Conservation (phyloP, 2,329 filamentous ascomycete genomes). For the Whalleya microplaca region DNA sequence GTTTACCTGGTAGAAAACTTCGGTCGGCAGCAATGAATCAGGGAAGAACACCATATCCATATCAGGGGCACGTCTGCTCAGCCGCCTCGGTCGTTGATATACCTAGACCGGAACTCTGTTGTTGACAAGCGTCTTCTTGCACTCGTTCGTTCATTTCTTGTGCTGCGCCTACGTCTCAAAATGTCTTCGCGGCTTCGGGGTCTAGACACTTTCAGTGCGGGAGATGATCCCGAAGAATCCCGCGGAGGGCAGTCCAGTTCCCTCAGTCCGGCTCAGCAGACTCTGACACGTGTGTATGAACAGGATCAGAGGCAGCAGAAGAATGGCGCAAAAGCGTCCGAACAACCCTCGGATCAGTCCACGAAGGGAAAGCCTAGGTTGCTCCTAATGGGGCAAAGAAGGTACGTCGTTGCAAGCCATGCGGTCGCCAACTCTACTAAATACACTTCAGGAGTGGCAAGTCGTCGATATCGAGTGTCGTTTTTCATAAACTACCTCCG, state of each 20-base stretch:
- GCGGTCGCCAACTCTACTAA: conserved; percentile 17
- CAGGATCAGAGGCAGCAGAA: conserved; percentile 61
- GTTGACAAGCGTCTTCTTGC: conserved; percentile 24
- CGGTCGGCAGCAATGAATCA: conserved; percentile 27
- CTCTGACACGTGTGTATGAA: conserved; percentile 63
- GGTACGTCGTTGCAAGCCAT: conserved; percentile 58
- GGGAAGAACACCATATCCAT: conserved; percentile 16
- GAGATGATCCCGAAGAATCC: conserved; percentile 18
- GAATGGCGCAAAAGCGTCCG: conserved; percentile 49
- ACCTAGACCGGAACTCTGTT: conserved; percentile 2
- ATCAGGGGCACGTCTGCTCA: conserved; percentile 18
- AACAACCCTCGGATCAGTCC: conserved; percentile 48
- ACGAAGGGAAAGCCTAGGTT: conserved; percentile 78
- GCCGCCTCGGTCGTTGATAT: conserved; percentile 11
- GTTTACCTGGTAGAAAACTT: conserved; percentile 10
- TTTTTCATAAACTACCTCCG: conserved; percentile 97
- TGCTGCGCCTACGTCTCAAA: conserved; percentile 6
- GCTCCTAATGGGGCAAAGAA: conserved; percentile 91
- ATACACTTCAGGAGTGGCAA: conserved; percentile 78
- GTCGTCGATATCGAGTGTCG: conserved; percentile 96
- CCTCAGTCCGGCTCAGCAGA: conserved; percentile 64
- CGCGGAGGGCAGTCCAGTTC: conserved; percentile 36
- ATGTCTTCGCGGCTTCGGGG: conserved; percentile 38
- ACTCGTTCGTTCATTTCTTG: conserved; percentile 1
- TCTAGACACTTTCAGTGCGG: conserved; percentile 25